Base-by-base conservation (phyloP, 805 yeast species). In the Ogataea angusta region DNA sequence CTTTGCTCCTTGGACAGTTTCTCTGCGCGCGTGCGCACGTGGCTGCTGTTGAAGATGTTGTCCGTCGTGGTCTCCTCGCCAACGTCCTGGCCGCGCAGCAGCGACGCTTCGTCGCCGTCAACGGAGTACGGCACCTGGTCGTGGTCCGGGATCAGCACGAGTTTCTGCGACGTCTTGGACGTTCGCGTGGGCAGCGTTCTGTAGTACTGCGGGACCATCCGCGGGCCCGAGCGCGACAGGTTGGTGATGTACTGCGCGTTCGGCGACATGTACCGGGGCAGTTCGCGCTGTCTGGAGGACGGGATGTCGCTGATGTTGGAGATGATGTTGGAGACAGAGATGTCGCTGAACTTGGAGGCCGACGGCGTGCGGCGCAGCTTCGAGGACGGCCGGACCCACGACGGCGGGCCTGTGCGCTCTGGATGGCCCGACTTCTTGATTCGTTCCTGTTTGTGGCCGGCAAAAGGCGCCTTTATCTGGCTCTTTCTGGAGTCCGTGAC, bases 241-340 rank as follows among this genome's bases (percentile, higher is more conserved):
- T 47, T 39, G 2, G 50, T 24, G 19, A 46, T 39, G 28, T 41
- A 46, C 24, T 40, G 43, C 16, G 50, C 36, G 18, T 40, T 33
- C 10, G 50, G 38, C 5, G 47, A 23, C 16, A 46, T 30, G 18
- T 47, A 47, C 15, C 53, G 46, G 3, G 66, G 62, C 7, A 50
- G 36, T 28, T 56, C 62, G 34, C 67, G 45, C 34, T 54, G 62
- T 53, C 51, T 76, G 10, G 86, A 95, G 3, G 95, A 84, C 0
- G 98, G 97, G 10, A 90, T 86, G 54, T 87, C 97, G 47, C 95
- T 81, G 16, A 81, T 76, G 51, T 83, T 83, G 15, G 87, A 78
- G 5, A 90, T 68, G 13, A 90, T 73, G 55, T 82, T 82, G 42
- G 88, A 89, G 4, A 90, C 84, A 0, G 95, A 82, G 4, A 90